Percentiles rank a stretch among this genome's conserved stretches.
These are phyloP conservation scores for Tricholoma matsutake DNA, from an alignment of 768 basidiomycete genomes.

Conservation along the genomic window DNA sequence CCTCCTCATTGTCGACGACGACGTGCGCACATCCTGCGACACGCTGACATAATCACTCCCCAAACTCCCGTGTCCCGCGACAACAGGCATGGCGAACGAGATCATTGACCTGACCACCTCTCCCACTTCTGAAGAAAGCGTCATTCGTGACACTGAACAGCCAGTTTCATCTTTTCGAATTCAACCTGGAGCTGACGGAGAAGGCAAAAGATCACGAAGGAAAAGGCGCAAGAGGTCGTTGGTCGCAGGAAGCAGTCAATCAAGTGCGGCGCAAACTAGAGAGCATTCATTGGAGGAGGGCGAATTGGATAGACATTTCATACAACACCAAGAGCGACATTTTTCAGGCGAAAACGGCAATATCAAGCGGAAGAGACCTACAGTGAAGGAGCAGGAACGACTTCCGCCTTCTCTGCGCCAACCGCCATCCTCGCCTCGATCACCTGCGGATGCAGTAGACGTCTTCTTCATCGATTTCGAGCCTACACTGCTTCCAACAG, in stretches of 20 bases:
- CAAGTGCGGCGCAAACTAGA: conserved; percentile 15
- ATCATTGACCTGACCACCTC: conserved; percentile 33
- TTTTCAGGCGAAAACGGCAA: neutral
- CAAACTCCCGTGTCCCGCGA: too few relatives aligned
- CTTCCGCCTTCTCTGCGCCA: conserved; percentile 10
- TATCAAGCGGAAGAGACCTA: conserved; percentile 4
- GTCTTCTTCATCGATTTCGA: conserved; percentile 52
- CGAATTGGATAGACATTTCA: conserved; percentile 6
- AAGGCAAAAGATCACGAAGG: conserved; percentile 19
- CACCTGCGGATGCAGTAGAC: conserved; percentile 9
- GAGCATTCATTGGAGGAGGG: conserved; percentile 19
- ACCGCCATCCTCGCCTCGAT: conserved; percentile 12
- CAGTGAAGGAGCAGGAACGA: conserved; percentile 6
- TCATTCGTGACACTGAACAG: conserved; percentile 3
- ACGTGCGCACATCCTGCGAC: too few relatives aligned
- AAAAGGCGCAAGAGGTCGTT: conserved; percentile 26
- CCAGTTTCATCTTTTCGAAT: neutral
- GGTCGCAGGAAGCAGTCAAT: conserved; percentile 16
- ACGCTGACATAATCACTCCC: too few relatives aligned
- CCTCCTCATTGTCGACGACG: too few relatives aligned
- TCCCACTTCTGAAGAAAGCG: conserved; percentile 1
- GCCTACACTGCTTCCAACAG: conserved; percentile 34
- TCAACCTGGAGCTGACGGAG: neutral
- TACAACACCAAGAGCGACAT: neutral
- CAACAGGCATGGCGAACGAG: conserved; percentile 17